Base-by-base conservation (phyloP, 1,139 yeast genomes). In the Nakaseomyces kungkrabaensis region DNA sequence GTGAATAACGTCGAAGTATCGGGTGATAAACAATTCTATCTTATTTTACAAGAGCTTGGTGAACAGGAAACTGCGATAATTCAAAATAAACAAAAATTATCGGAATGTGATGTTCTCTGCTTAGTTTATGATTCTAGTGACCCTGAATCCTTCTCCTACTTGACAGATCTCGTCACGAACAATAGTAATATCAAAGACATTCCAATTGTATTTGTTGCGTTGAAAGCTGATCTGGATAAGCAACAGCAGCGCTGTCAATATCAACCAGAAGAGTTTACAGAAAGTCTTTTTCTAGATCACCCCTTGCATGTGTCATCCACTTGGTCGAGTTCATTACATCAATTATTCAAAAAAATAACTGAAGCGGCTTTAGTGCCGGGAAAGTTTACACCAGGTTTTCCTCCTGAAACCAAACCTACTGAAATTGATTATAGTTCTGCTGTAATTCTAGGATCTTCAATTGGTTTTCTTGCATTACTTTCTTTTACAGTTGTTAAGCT, bases 21-120 rank as follows among this genome's bases (percentile, higher is more conserved):
- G 50, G 97, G 97, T 1, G 97, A 97, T 1, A 90, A 88, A 62
- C 98, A 92, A 65, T 89, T 95, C 65, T 92, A 92, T 62, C 71
- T 92, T 60, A 88, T 92, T 49, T 67, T 92, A 44, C 96, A 90
- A 65, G 98, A 92, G 60, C 69, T 89, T 34, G 97, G 96, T 0
- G 96, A 86, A 56, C 71, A 85, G 37, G 96, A 88, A 61, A 81
- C 85, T 0, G 95, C 95, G 0, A 81, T 89, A 5, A 67, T 90
- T 29, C 90, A 81, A 50, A 87, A 89, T 61, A 75, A 75, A 47
- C 66, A 72, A n/a, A 75, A 89, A 45, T 66, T 92, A 17, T 88
- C 85, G 49, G 85, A 84, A 51, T 92, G 97, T 67, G 98, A 92
- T 66, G 96, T 89, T 1, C 68, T 92, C 1, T 92, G 97, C 66